phyloP scores from a whole-genome alignment of 2,329 filamentous ascomycete genomes.

The Pestalotiopsis sp. region DNA sequence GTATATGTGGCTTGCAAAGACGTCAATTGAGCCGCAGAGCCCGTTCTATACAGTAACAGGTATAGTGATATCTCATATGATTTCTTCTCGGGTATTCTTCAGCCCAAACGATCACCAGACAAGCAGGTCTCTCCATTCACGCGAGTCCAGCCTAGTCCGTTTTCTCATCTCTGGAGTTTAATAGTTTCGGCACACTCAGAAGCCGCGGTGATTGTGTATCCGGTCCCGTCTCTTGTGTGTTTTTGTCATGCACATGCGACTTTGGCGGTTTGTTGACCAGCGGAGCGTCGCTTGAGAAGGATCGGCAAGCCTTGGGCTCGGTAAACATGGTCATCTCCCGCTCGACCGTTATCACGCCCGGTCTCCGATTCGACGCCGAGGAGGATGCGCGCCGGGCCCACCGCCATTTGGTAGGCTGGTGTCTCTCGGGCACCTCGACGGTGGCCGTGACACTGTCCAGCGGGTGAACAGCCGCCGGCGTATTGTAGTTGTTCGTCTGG shows the following conservation, averaged over 20 bases:
- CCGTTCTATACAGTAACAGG: too few species aligned
- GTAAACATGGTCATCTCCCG: neutral
- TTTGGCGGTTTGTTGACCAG: neutral
- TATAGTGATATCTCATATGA: too few species aligned
- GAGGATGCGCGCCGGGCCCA: neutral
- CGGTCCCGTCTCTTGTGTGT: neutral
- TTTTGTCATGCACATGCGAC: neutral
- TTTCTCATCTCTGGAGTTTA: neutral
- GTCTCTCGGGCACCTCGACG: neutral
- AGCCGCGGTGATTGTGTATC: neutral
- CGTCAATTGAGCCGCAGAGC: too few species aligned
- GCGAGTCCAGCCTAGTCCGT: neutral
- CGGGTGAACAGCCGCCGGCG: neutral
- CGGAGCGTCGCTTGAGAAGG: neutral
- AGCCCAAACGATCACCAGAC: too few species aligned
- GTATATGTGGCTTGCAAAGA: too few species aligned
- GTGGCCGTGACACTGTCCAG: neutral
- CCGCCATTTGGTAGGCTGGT: neutral
- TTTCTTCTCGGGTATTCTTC: too few species aligned
- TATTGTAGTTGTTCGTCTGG: neutral
- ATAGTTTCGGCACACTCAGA: neutral
- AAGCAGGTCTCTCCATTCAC: neutral
- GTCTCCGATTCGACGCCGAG: neutral
- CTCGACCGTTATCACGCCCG: neutral
- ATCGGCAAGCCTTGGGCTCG: neutral